A percentile compares a stretch with the other conserved stretches of the same genome.
These are phyloP conservation scores for Cladosporium austrohemisphaericum DNA, from an alignment of 2,329 filamentous ascomycete genomes.

Conservation along the genomic window DNA sequence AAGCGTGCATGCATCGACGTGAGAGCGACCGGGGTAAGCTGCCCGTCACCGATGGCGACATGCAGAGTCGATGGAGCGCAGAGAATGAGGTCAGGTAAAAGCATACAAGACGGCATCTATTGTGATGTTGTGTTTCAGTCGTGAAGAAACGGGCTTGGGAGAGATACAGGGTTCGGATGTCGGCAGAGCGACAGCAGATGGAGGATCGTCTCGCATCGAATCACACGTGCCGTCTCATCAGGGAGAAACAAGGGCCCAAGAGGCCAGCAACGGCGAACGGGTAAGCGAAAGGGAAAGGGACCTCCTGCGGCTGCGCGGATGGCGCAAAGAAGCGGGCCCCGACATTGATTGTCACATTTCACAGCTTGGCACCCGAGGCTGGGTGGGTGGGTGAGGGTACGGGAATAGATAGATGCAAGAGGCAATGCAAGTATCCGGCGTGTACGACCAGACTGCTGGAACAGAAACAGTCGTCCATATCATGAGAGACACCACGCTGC, in stretches of 20 bases:
- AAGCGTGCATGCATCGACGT: conserved; percentile 9
- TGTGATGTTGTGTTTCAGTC: not conserved
- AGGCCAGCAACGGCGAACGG: not conserved
- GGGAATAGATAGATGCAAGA: too few relatives aligned
- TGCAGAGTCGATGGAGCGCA: not conserved
- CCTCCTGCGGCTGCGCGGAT: conserved; percentile 4
- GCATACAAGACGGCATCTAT: too few relatives aligned
- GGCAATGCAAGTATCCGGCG: too few relatives aligned
- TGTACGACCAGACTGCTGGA: too few relatives aligned
- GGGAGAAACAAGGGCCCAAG: not conserved
- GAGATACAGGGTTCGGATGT: conserved; percentile 8
- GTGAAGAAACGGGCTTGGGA: conserved; percentile 14
- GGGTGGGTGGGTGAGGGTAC: too few relatives aligned
- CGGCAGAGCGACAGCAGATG: conserved; percentile 3
- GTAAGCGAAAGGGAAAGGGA: not conserved
- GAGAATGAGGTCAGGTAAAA: not conserved
- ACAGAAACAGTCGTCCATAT: too few relatives aligned
- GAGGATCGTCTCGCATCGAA: not conserved
- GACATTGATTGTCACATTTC: not conserved
- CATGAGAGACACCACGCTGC: too few relatives aligned
- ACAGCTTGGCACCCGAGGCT: conserved; percentile 15
- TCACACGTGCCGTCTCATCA: conserved; percentile 15
- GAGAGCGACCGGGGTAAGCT: not conserved
- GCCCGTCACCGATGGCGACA: conserved; percentile 9
- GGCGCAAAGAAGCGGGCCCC: conserved; percentile 10